phyloP scores from a whole-genome alignment of 345 rosid genomes.

The Clausena lansium region DNA sequence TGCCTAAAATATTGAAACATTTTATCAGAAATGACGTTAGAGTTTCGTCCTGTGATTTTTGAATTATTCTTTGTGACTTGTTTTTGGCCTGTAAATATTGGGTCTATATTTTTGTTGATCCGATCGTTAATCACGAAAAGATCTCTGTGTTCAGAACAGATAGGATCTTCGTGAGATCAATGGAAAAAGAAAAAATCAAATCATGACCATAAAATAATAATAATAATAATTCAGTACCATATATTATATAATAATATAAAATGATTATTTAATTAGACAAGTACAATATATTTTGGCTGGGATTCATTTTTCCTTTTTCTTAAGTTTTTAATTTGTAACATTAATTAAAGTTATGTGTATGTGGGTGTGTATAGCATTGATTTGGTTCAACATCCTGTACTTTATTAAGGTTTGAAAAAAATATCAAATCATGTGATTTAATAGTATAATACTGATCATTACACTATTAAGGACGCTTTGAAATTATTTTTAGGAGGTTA shows the following conservation, averaged over 20 bases:
- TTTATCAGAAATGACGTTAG: background rate
- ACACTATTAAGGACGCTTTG: no score
- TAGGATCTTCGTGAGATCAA: background rate
- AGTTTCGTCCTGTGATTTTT: background rate
- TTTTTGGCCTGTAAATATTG: background rate
- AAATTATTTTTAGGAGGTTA: fast-evolving
- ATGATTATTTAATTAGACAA: background rate
- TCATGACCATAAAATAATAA: background rate
- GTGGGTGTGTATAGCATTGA: no score
- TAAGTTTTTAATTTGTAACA: background rate
- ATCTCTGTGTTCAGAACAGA: background rate
- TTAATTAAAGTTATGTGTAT: no score
- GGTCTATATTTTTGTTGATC: background rate
- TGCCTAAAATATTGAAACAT: conserved; percentile 12
- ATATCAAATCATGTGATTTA: no score
- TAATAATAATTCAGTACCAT: background rate
- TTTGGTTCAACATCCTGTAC: no score
- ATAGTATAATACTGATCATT: no score
- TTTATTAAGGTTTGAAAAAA: no score
- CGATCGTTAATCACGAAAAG: background rate
- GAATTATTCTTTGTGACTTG: background rate
- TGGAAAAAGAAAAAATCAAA: background rate
- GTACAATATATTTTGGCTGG: background rate
- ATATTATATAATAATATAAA: no score
- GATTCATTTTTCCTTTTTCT: background rate